These are phyloP conservation scores for Vitis rupestris DNA, from an alignment of 164 flowering plant species.

Conservation along the genomic window DNA sequence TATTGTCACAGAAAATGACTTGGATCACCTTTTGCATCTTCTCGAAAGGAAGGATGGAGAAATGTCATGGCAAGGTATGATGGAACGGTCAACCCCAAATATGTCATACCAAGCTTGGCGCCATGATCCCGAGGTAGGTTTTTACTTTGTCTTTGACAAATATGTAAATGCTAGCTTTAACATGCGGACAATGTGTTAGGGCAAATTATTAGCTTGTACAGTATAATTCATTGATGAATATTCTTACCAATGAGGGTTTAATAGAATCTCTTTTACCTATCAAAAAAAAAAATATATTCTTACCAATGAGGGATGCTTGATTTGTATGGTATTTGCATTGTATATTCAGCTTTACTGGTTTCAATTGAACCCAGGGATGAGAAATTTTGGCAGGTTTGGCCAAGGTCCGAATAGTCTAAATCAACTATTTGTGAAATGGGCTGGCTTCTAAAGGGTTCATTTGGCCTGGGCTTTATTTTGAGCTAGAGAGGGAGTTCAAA, in stretches of 20 bases:
- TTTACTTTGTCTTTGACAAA: neutral
- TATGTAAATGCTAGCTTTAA: neutral
- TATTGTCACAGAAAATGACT: constrained; percentile 66
- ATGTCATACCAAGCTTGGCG: constrained; percentile 94
- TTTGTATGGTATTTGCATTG: neutral
- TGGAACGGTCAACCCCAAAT: constrained; percentile 82
- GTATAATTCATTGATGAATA: neutral
- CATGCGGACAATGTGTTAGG: neutral
- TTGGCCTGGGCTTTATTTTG: too few relatives aligned
- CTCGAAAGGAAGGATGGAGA: constrained; percentile 64
- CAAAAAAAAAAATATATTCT: too few relatives aligned
- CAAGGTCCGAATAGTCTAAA: too few relatives aligned
- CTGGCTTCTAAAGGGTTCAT: too few relatives aligned
- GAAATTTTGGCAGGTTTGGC: too few relatives aligned
- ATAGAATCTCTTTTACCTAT: too few relatives aligned
- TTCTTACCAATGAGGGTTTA: neutral
- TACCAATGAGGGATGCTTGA: neutral
- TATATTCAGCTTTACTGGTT: too few relatives aligned
- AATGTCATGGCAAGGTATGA: constrained; percentile 77
- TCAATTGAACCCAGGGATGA: too few relatives aligned
- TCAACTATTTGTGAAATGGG: too few relatives aligned
- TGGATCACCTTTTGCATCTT: constrained; percentile 72
- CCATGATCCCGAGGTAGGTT: constrained; percentile 80
- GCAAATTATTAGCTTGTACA: neutral
- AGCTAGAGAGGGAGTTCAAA: too few relatives aligned